Percentiles rank a stretch among this genome's conserved stretches.
These are phyloP conservation scores for Blastobotrys parvus DNA, from an alignment of 805 yeast species.

Conservation along the genomic window DNA sequence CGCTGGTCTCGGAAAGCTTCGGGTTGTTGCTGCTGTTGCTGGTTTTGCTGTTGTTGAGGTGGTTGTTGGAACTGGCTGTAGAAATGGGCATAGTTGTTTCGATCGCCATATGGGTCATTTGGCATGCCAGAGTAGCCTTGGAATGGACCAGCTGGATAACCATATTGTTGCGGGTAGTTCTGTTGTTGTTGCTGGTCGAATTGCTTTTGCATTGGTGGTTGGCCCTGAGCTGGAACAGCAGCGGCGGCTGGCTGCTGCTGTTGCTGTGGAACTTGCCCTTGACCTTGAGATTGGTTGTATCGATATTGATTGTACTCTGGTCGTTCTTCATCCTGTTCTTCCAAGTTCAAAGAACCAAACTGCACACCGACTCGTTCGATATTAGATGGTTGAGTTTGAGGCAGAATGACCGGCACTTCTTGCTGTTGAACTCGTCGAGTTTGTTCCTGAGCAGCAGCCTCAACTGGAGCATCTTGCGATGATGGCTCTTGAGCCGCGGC, in stretches of 20 bases:
- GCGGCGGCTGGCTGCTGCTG: constrained; percentile 13
- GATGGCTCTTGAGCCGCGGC: constrained; percentile 11
- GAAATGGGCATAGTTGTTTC: constrained; percentile 15
- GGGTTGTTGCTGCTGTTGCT: constrained; percentile 12
- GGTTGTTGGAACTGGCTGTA: constrained; percentile 15
- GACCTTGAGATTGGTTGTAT: constrained; percentile 5
- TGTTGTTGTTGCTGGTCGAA: constrained; percentile 11
- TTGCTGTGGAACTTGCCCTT: constrained; percentile 15
- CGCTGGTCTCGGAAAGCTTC: constrained; percentile 13
- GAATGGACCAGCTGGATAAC: constrained; percentile 17
- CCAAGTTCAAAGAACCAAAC: constrained; percentile 50
- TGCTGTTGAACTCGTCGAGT: constrained; percentile 33
- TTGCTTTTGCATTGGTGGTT: constrained; percentile 14
- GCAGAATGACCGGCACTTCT: constrained; percentile 45
- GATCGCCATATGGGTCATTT: constrained; percentile 16
- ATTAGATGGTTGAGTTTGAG: constrained; percentile 36
- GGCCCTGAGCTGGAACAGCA: constrained; percentile 18
- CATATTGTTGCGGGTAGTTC: constrained; percentile 9
- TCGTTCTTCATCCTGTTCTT: constrained; percentile 21
- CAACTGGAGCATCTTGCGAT: constrained; percentile 12
- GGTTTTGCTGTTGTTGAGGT: constrained; percentile 7
- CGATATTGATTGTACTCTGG: neutral
- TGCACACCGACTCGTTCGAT: constrained; percentile 48
- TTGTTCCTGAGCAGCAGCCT: constrained; percentile 19
- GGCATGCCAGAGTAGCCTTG: constrained; percentile 13